Evolutionary conservation across 73 alveolate species (phyloP), one percentile per base, ranked within the genome.

Genomic region (Paramecium sonneborni): DNA sequence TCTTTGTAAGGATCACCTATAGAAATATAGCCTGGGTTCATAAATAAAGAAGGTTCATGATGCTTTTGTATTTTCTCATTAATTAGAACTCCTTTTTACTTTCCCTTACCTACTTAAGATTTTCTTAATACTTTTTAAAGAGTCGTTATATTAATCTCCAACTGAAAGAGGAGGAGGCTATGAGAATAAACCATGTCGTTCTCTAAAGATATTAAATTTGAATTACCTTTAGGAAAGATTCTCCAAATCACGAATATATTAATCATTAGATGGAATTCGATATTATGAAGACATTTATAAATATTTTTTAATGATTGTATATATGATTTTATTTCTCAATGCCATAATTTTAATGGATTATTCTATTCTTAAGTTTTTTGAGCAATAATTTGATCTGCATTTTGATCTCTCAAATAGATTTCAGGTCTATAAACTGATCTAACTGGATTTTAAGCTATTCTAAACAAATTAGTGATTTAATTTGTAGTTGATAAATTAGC

Each of bases 1-100:
- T 72, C 86, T 72, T 72, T 72, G 57, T 72, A 72, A 34, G 86
- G 86, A 72, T 72, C 86, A 15, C 86, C 62, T 34, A 72, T 10
- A n/a, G 86, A 34, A n/a, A 37, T 37, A 38, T 72, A 72, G 7
- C 86, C 86, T 34, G 55, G 57, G 38, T 72, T 41, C 32, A 41
- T 28, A 37, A 72, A 72, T 20, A 72, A 41, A 8, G 86, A 20
- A 5, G 86, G 86, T 37, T 72, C 86, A 72, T 72, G 85, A 20
- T 69, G 0, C 0, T 69, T 24, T 23, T 6, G 52, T 26, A 69
- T n/a, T 3, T 69, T 69, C 12, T 58, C 1, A 24, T 58, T 69
- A 32, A 69, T 32, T n/a, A 28, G 44, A 69, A 69, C 52, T 28
- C 55, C 30, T 32, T 32, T 69, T 32, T 69, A 5, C 55, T 69